phyloP scores from a whole-genome alignment of 108 stramenopile species.

The Discostella stelligeroides region DNA sequence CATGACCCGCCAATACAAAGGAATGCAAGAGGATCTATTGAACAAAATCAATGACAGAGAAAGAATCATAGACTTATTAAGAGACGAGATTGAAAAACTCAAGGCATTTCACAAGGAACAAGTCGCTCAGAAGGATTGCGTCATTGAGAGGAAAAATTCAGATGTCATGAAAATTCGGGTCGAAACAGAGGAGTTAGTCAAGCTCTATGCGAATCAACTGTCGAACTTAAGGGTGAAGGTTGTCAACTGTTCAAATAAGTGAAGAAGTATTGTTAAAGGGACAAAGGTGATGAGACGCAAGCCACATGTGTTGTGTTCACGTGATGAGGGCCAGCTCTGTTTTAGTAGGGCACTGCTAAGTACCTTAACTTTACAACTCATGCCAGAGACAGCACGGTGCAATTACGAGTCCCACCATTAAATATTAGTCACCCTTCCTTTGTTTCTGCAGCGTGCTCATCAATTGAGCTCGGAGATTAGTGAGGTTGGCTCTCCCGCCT shows the following conservation, averaged over 20 bases:
- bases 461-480: conserved; percentile 79
- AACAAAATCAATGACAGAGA: conserved; percentile 79
- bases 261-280: neutral
- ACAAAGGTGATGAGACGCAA: no score
- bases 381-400: conserved; percentile 12
- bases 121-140: conserved; percentile 60
- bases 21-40: conserved; percentile 82
- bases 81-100: conserved; percentile 67
- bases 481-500: conserved; percentile 46
- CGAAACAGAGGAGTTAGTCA: conserved; percentile 78
- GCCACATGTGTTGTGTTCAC: no score
- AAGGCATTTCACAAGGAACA: conserved; percentile 49
- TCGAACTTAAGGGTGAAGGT: conserved; percentile 53
- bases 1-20: conserved; percentile 89
- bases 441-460: conserved; percentile 79
- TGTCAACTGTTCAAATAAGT: neutral
- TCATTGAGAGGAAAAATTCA: conserved; percentile 64
- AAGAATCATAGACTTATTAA: conserved; percentile 61
- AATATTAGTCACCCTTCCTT: conserved; percentile 24
- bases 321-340: no score
- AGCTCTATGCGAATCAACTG: conserved; percentile 78
- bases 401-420: conserved; percentile 3
- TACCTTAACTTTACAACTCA: no score
- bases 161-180: conserved; percentile 58
- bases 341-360: no score